Base-by-base conservation (phyloP, 1,139 yeast species). In the Candida glucosophila region DNA sequence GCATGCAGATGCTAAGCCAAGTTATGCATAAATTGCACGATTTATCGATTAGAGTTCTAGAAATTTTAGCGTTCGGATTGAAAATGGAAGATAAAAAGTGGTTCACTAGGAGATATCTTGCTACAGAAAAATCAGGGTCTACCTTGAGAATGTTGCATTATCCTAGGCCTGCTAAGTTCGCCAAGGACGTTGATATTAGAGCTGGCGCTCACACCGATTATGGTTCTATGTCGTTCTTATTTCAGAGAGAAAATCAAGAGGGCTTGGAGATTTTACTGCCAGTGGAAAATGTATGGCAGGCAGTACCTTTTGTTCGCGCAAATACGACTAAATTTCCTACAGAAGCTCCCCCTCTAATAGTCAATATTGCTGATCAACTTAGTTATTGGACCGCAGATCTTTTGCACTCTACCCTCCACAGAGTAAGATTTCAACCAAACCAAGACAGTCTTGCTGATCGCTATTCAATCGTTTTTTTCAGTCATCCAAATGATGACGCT, bases 161-260 rank as follows among this genome's bases (percentile, higher is more conserved):
- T 43, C 88, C 88, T 0, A 67, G 79, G 7, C 73, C 67, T 28
- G 58, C 64, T 25, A 49, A 61, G 19, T 43, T 65, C 19, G 66
- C 59, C 29, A 72, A 78, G 0, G 72, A 70, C 32, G 62, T 67
- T 12, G 62, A 56, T n/a, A 68, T 78, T 24, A 59, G 92, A 27
- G 92, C 92, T 3, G 93, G 93, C 15, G 92, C 92, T 1, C 93
- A 81, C 40, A 80, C 93, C 0, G 92, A 81, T 45, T 81, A 78
- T 44, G 92, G 92, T 0, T 64, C 82, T 1, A 48, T 79, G 36
- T 80, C 93, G 0, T 53, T 79, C 19, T 55, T 81, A 24, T 77
- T 81, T 47, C 93, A 81, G 46, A 69, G 69, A 32, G 63, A 68
- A 29, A 71, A 75, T 24, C 81, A 79, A 41, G 85, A 77, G 40